Conservation (phyloP, 345 rosid genomes). For the Pugionium cornutum region DNA sequence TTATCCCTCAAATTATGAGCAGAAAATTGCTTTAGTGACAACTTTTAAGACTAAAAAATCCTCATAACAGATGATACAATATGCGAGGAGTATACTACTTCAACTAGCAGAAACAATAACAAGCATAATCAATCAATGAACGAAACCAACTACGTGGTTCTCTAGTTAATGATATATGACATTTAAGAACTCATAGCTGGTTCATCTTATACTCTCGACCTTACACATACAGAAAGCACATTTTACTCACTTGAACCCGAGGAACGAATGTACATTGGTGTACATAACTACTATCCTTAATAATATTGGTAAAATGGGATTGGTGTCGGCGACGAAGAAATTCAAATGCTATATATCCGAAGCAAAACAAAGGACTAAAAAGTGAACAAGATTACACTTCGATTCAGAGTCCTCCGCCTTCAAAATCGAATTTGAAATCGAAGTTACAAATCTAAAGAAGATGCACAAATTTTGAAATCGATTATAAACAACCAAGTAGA, state of each 20-base stretch:
- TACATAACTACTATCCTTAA: background rate
- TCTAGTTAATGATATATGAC: background rate
- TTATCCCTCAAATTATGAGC: conserved; percentile 10
- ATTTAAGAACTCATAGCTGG: conserved; percentile 18
- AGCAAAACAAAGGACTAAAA: background rate
- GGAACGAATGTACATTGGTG: background rate
- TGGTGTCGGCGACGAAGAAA: conserved; percentile 23
- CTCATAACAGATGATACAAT: background rate
- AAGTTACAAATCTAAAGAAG: conserved; percentile 17
- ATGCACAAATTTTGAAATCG: conserved; percentile 26
- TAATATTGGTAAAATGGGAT: background rate
- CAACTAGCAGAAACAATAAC: conserved; percentile 2
- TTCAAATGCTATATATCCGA: background rate
- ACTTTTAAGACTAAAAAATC: background rate
- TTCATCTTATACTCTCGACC: conserved; percentile 6
- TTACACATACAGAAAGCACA: conserved; percentile 3
- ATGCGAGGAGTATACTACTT: background rate
- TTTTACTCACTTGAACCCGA: background rate
- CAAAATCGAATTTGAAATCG: conserved; percentile 16
- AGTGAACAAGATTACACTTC: background rate
- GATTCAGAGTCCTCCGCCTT: background rate
- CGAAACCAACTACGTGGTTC: background rate
- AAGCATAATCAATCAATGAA: conserved; percentile 23
- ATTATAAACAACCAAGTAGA: conserved; percentile 9
- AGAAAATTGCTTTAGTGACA: background rate